A percentile compares a stretch with the other conserved stretches of the same genome.
phyloP scores from a whole-genome alignment of 805 yeast genomes.

The Kodamaea laetipori region DNA sequence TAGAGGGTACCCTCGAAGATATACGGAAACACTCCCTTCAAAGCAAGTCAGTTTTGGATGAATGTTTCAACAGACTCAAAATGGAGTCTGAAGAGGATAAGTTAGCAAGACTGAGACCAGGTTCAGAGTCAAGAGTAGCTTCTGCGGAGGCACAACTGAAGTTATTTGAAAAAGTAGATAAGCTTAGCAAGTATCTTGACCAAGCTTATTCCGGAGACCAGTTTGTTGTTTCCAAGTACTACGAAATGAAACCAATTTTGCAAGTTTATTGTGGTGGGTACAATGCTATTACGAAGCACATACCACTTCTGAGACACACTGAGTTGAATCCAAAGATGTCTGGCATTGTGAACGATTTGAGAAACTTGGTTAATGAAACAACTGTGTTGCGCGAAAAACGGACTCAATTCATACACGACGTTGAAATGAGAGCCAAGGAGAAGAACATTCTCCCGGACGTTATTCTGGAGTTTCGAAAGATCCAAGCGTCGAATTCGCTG shows the following conservation, averaged over 20 bases:
- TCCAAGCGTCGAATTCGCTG: conserved; percentile 12
- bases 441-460: conserved; percentile 55
- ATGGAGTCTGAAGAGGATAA: conserved; percentile 61
- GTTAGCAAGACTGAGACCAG: conserved; percentile 50
- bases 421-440: conserved; percentile 49
- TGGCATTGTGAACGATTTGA: conserved; percentile 34
- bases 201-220: conserved; percentile 67
- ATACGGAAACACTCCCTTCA: conserved; percentile 45
- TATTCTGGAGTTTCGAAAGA: conserved; percentile 46
- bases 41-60: conserved; percentile 45
- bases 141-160: conserved; percentile 49
- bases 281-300: conserved; percentile 30
- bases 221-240: conserved; percentile 48
- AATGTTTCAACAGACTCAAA: conserved; percentile 46
- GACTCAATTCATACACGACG: conserved; percentile 38
- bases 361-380: conserved; percentile 34
- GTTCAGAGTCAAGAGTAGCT: conserved; percentile 45
- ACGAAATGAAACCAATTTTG: conserved; percentile 50
- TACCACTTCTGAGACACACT: conserved; percentile 44
- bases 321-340: conserved; percentile 35
- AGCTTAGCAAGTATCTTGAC: conserved; percentile 49
- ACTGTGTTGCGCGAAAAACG: conserved; percentile 38
- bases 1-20: conserved; percentile 48
- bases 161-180: conserved; percentile 41
- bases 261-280: conserved; percentile 45